These are phyloP conservation scores for Sesbania bispinosa DNA, from an alignment of 306 rosid genomes.

Conservation along the genomic window DNA sequence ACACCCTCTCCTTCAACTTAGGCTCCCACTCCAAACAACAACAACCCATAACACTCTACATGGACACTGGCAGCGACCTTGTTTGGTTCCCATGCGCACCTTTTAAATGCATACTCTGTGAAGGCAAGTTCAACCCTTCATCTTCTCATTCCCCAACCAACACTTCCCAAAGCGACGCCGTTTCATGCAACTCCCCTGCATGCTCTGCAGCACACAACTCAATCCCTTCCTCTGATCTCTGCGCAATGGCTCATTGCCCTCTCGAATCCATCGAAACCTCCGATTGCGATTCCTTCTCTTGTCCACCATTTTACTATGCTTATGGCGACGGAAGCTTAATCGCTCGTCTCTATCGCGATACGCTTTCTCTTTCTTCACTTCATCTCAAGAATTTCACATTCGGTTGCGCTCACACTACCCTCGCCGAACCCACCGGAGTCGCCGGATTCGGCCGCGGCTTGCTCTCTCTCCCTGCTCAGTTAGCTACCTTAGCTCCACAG, in stretches of 20 bases:
- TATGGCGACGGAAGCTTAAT: conserved; percentile 87
- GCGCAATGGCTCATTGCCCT: conserved; percentile 70
- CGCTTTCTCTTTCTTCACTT: conserved; percentile 45
- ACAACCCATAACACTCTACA: conserved; percentile 63
- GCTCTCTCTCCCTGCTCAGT: conserved; percentile 74
- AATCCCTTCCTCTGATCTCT: conserved; percentile 57
- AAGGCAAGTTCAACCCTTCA: conserved; percentile 49
- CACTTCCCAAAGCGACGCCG: conserved; percentile 33
- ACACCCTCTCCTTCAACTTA: conserved; percentile 66
- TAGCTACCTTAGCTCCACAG: conserved; percentile 50
- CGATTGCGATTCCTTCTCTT: conserved; percentile 54
- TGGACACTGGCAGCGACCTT: conserved; percentile 92
- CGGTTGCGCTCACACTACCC: conserved; percentile 78
- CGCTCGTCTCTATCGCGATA: conserved; percentile 48
- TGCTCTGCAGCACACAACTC: conserved; percentile 68
- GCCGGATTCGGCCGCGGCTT: conserved; percentile 88
- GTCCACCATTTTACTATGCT: conserved; percentile 81
- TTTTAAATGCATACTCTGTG: conserved; percentile 84
- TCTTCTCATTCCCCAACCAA: conserved; percentile 11
- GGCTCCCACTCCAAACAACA: conserved; percentile 38
- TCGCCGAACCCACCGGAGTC: conserved; percentile 78
- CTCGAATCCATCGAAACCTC: conserved; percentile 64
- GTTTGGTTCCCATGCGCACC: conserved; percentile 94
- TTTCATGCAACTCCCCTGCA: conserved; percentile 58
- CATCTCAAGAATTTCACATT: conserved; percentile 62